Percentiles rank a stretch among this genome's conserved stretches.
Evolutionary conservation across 805 yeast genomes (phyloP).

Genomic region (Barnettozyma sucrosica): DNA sequence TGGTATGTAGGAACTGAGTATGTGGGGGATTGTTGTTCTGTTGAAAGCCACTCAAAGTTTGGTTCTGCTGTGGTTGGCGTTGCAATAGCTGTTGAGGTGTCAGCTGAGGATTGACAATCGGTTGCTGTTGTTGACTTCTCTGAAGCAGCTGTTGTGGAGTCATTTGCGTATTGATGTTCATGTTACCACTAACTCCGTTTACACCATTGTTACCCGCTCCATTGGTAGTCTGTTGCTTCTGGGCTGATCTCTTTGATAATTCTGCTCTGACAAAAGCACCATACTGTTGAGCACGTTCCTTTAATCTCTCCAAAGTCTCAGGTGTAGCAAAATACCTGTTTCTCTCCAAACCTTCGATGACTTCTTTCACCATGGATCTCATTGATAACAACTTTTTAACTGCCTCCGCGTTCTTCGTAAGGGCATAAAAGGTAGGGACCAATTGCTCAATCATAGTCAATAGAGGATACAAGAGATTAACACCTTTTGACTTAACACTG

Average conservation of each 20-base stretch:
- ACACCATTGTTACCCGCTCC: constrained; percentile 22
- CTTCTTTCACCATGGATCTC: constrained; percentile 72
- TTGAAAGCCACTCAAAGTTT: constrained; percentile 2
- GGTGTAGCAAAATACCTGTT: constrained; percentile 68
- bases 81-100: constrained; percentile 26
- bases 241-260: constrained; percentile 28
- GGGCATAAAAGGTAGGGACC: constrained; percentile 69
- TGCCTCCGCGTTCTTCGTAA: constrained; percentile 70
- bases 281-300: constrained; percentile 67
- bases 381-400: constrained; percentile 73
- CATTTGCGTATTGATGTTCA: constrained; percentile 17
- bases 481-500: constrained; percentile 48
- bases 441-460: constrained; percentile 67
- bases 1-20: constrained; percentile 6
- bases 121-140: constrained; percentile 25
- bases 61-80: constrained; percentile 21
- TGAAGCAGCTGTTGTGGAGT: constrained; percentile 26
- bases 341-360: constrained; percentile 60
- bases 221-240: background rate
- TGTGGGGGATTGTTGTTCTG: constrained; percentile 3
- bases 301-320: constrained; percentile 62
- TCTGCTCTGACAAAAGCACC: constrained; percentile 71
- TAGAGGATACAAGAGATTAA: constrained; percentile 43
- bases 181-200: background rate
- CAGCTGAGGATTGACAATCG: constrained; percentile 10